Evolutionary conservation across 2,329 filamentous ascomycete species (phyloP).

Genomic region (Fusarium chlamydosporum): DNA sequence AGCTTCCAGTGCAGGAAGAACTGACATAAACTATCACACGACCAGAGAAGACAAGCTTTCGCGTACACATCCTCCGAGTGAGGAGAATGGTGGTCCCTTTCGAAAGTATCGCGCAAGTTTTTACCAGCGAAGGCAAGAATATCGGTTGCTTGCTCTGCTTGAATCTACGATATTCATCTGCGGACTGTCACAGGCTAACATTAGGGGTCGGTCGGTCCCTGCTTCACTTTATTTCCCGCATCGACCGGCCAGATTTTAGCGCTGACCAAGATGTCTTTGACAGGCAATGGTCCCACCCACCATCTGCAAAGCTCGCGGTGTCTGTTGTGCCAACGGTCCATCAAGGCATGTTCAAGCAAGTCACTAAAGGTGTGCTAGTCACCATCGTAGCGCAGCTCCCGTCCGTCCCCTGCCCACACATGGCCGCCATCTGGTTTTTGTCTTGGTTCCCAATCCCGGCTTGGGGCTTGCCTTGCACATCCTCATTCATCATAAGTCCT

Average conservation of each 20-base stretch:
- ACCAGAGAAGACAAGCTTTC: background rate
- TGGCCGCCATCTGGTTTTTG: constrained; percentile 39
- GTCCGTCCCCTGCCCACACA: constrained; percentile 40
- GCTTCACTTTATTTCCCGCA: constrained; percentile 41
- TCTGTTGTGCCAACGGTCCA: constrained; percentile 43
- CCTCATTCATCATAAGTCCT: constrained; percentile 20
- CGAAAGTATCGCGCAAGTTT: background rate
- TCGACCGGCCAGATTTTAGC: constrained; percentile 41
- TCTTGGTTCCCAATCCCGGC: constrained; percentile 37
- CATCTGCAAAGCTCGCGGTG: constrained; percentile 35
- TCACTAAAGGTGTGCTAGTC: constrained; percentile 28
- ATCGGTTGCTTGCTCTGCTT: background rate
- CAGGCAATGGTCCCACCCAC: constrained; percentile 49
- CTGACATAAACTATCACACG: background rate
- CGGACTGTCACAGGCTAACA: constrained; percentile 9
- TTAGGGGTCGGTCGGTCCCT: constrained; percentile 32
- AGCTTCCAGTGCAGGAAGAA: background rate
- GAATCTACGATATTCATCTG: background rate
- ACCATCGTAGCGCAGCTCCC: constrained; percentile 36
- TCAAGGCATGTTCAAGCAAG: constrained; percentile 25
- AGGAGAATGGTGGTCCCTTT: background rate
- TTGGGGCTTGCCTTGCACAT: constrained; percentile 28
- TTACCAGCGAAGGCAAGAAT: background rate
- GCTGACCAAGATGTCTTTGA: constrained; percentile 45
- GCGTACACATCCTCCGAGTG: background rate